Conservation (phyloP, 768 basidiomycete species). For the Favolaschia claudopus region DNA sequence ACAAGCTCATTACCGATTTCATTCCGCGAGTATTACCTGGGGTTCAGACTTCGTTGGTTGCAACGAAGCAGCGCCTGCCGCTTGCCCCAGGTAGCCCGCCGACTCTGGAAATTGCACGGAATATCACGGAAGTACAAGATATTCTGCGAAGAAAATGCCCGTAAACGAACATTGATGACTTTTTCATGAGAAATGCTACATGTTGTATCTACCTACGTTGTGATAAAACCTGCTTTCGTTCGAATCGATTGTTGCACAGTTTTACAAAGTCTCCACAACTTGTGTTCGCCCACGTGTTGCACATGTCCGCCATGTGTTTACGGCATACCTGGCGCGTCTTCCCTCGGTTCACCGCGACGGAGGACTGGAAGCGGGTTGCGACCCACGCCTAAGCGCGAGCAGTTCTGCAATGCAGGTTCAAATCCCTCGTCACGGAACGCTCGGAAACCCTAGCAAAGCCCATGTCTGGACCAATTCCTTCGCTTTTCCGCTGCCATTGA, state of each 20-base stretch:
- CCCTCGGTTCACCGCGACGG: no score
- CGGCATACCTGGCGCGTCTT: no score
- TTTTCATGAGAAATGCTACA: conserved; percentile 14
- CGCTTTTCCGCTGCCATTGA: no score
- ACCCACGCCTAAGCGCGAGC: no score
- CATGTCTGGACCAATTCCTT: no score
- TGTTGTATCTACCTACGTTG: conserved; percentile 15
- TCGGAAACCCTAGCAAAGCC: no score
- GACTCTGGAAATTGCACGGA: conserved; percentile 71
- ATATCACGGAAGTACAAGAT: conserved; percentile 80
- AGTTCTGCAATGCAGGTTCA: no score
- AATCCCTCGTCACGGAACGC: no score
- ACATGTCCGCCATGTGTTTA: no score
- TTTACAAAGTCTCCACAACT: no score
- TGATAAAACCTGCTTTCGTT: conserved; percentile 11
- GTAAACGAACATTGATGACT: conserved; percentile 30
- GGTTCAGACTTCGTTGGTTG: conserved; percentile 77
- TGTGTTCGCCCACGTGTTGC: no score
- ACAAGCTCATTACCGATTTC: conserved; percentile 84
- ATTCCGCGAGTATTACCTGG: conserved; percentile 82
- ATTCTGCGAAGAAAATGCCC: conserved; percentile 63
- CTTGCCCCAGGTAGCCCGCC: conserved; percentile 79
- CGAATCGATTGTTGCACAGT: not conserved
- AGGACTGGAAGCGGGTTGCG: no score
- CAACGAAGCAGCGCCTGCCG: conserved; percentile 80